These are phyloP conservation scores for Davidsoniella eucalypti DNA, from an alignment of 2,329 filamentous ascomycete species.

Conservation along the genomic window DNA sequence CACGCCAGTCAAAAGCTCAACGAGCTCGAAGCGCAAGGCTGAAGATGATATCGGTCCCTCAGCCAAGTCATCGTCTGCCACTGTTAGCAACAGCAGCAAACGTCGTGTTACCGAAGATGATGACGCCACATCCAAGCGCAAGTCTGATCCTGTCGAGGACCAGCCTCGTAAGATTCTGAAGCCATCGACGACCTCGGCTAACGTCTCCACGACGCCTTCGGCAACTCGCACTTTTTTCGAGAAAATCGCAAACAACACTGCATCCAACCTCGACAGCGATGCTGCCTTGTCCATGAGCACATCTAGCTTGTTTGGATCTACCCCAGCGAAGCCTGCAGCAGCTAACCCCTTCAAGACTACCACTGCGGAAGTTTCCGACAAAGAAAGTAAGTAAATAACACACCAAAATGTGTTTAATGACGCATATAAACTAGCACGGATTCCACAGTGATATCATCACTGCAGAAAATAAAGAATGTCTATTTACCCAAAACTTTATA, in stretches of 20 bases:
- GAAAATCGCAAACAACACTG: conserved; percentile 27
- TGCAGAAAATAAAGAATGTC: no score
- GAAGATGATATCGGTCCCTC: conserved; percentile 28
- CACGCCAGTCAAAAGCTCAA: conserved; percentile 22
- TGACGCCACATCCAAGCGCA: conserved; percentile 17
- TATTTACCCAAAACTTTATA: no score
- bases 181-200: conserved; percentile 31
- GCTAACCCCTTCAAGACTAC: conserved; percentile 44
- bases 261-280: conserved; percentile 10
- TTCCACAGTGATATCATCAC: no score
- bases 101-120: conserved; percentile 30
- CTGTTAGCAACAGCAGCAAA: conserved; percentile 27
- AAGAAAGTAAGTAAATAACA: conserved; percentile 26
- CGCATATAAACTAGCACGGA: no score
- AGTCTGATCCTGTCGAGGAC: conserved; percentile 28
- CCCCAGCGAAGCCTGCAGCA: conserved; percentile 20
- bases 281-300: conserved; percentile 18
- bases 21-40: conserved; percentile 37
- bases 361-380: conserved; percentile 36
- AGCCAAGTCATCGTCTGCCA: conserved; percentile 20
- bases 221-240: conserved; percentile 40
- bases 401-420: no score
- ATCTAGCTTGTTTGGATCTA: conserved; percentile 17
- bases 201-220: conserved; percentile 24
- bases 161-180: conserved; percentile 36